Evolutionary conservation across 306 rosid genomes (phyloP), one percentile per base, ranked within the genome.

Genomic region (Hippophae tibetana): DNA sequence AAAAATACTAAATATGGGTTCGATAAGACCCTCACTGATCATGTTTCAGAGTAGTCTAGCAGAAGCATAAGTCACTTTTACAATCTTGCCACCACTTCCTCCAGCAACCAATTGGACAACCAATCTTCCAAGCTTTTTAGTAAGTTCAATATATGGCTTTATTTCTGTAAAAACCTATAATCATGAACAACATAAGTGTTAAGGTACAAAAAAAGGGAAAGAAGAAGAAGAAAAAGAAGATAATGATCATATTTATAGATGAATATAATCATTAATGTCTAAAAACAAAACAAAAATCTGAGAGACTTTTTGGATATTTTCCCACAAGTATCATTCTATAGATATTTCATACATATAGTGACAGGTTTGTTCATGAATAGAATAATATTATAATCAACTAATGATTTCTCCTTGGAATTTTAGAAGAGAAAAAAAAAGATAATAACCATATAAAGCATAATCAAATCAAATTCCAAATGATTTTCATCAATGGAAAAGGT

Each of bases 31-130:
- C 42, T 90, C 0, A 1, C 73, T 90, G 78, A 90, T 79, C 98
- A 85, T 87, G 56, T 96, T 95, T 54, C 95, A 70, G 12, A 87
- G 80, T 53, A 90, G 95, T 47, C 98, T 85, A 1, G 89, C 82
- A 0, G 95, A 63, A 66, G 60, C 66, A 65, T 87, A 87, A 7
- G 78, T 66, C 6, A 90, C 92, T 60, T 65, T 87, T 7, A 87
- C 80, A 0, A 80, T 74, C 55, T 69, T 71, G 26, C 85, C 83
- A 14, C 96, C 96, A 4, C 66, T 83, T 44, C 97, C 86, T 52
- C 95, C 95, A 23, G 60, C 50, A 10, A 54, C 23, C 23, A 18
- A 18, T 18, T 18, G 23, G 23, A 18, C 23, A 18, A 1, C 23
- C 23, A 18, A 18, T 52, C 81, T 79, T 10, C 92, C 87, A 52